Percentiles rank a stretch among this genome's conserved stretches.
Evolutionary conservation across 2,329 filamentous ascomycete species (phyloP).

Genomic region (Fusarium sterilihyphosum): DNA sequence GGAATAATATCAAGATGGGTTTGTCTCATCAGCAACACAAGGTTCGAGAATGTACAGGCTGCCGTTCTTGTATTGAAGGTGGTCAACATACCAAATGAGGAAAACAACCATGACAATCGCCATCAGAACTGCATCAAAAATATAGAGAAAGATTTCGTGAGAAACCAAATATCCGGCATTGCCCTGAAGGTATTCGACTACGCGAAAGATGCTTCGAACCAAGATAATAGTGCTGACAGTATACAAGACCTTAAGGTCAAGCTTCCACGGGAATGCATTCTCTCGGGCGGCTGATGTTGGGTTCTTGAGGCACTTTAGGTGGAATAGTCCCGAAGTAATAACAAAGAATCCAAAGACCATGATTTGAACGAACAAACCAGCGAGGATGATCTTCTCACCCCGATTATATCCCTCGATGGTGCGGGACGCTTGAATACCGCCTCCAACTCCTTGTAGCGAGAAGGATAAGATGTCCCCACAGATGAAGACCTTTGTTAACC

Average conservation of each 20-base stretch:
- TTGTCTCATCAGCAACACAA: neutral
- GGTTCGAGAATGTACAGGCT: rapidly evolving
- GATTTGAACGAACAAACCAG: conserved; percentile 62
- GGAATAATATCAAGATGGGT: neutral
- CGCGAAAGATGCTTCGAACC: conserved; percentile 51
- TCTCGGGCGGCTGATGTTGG: neutral
- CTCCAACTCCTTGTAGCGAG: neutral
- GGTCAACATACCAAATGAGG: neutral
- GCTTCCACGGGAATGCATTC: conserved; percentile 39
- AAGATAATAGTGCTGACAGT: conserved; percentile 46
- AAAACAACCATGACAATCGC: rapidly evolving
- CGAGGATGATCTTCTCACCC: conserved; percentile 59
- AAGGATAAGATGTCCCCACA: neutral
- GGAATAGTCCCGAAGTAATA: conserved; percentile 22
- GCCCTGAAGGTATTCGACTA: conserved; percentile 52
- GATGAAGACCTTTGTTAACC: neutral
- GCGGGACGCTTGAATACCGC: neutral
- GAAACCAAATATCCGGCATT: conserved; percentile 41
- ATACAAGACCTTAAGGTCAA: conserved; percentile 30
- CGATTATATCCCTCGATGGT: neutral
- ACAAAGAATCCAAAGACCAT: conserved; percentile 63
- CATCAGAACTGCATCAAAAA: conserved; percentile 50
- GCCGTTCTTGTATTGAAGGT: neutral
- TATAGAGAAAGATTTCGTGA: conserved; percentile 46
- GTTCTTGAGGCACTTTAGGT: neutral